Base-by-base conservation (phyloP, 129 eudicot genomes). In the Lactuca sativa region DNA sequence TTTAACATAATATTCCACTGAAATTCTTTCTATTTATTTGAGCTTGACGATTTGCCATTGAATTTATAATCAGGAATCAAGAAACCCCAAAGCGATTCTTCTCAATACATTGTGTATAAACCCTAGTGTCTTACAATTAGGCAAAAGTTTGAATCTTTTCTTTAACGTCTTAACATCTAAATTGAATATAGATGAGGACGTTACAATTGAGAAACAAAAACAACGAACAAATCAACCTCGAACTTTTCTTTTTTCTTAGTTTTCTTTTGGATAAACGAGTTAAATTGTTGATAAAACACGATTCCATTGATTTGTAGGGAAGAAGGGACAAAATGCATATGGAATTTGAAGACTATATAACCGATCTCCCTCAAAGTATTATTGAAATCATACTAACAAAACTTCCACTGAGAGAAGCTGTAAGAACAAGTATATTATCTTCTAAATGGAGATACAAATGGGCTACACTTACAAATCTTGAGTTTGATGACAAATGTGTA, bases 301-400 rank as follows among this genome's bases (percentile, higher is more conserved):
- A 10, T 15, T 53, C 6, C 2, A 2, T 41, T 57, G 31, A 18
- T 51, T 30, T 72, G 69, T 59, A 72, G 70, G 78, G 25, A 3
- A 73, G 9, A 60, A 51, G 71, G 16, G 66, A 12, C 13, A 60
- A 17, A 73, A 82, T 82, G 91, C 87, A 76, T 30, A 79, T 72
- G 68, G 83, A 80, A 48, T 10, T 64, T 55, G 82, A 47, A 16
- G 99, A 95, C 79, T 71, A 80, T 69, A 69, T 93, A n/a, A 95
- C 89, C 56, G 96, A 95, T 69, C 82, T 95, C 76, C 97, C 99
- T 33, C 90, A 83, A 73, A 87, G 96, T 82, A 87, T 95, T 51
- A 75, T 87, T 4, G 97, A 95, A 75, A 82, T 77, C 64, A 87
- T 95, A 40, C 84, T 90, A 41, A 78, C 86, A 56, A 87, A 78